Evolutionary conservation across 176 grass and related monocot genomes (phyloP), one percentile per base, ranked within the genome.

Genomic region (Carex myosuroides): DNA sequence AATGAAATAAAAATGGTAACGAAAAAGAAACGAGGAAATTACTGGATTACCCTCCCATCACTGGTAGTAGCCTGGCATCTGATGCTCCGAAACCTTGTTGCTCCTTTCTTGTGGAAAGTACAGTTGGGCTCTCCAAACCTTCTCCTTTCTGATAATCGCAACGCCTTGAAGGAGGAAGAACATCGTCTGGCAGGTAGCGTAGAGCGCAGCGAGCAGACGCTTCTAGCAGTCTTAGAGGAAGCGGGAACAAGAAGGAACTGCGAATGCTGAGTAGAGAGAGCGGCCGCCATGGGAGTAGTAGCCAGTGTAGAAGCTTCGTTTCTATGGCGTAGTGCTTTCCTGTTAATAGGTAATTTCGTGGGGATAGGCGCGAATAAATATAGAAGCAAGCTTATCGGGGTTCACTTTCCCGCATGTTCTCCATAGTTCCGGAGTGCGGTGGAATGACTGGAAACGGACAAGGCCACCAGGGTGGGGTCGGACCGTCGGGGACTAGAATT

Each of bases 21-120:
- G 60, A 32, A 62, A 53, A 41, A 68, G 4, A 65, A 48, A 26
- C 56, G 46, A n/a, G 21, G 71, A 63, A 82, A 82, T 62, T 55
- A 22, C n/a, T 80, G 48, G 39, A 85, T 57, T 87, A 90, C 88
- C 85, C 74, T 90, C 57, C 88, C 88, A 81, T 90, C 88, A 41
- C 64, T 84, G 53, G 85, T 10, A 63, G 81, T 10, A 63, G 85
- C 88, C 63, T 87, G 85, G 73, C 88, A 90, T 90, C 88, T 84
- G 65, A 90, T 54, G 16, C 42, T 74, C 39, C 57, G 55, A 42
- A 21, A 53, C 81, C 73, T 80, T 13, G 64, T 69, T 4, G 24
- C 42, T 69, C 81, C 83, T 81, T 84, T 85, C 72, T 53, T 69
- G 13, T 63, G n/a, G 12, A 84, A 53, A 53, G 35, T 20, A 13